Conservation (phyloP, 2,329 filamentous ascomycete genomes). For the Alternaria ethzedia region DNA sequence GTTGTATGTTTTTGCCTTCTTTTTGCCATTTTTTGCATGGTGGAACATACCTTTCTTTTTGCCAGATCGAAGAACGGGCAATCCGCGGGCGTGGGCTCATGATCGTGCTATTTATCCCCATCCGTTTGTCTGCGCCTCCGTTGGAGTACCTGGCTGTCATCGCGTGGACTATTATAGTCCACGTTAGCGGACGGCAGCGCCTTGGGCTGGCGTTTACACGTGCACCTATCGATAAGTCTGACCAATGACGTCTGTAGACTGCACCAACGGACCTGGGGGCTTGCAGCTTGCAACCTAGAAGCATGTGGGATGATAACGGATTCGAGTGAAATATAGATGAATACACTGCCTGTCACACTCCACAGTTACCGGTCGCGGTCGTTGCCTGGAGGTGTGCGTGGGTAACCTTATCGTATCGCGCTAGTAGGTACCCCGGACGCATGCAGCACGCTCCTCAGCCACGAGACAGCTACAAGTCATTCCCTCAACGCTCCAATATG, state of each 20-base stretch:
- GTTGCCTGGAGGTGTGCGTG: conserved; percentile 11
- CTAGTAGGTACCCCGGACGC: conserved; percentile 5
- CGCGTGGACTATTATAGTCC: background rate
- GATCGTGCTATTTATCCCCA: background rate
- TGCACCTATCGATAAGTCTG: conserved; percentile 13
- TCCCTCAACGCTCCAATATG: conserved; percentile 41
- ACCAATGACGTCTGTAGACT: conserved; percentile 15
- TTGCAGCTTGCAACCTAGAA: conserved; percentile 1
- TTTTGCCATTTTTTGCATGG: background rate
- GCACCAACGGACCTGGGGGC: background rate
- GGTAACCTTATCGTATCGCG: conserved; percentile 21
- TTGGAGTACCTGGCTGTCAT: background rate
- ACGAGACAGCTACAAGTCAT: conserved; percentile 12
- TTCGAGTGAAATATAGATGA: background rate
- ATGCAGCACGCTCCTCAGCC: background rate
- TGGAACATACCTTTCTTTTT: no score
- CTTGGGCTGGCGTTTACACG: background rate
- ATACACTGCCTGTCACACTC: background rate
- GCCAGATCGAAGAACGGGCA: no score
- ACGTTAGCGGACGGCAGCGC: conserved; percentile 3
- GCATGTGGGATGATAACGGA: conserved; percentile 8
- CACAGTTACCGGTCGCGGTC: background rate
- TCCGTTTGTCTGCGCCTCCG: background rate
- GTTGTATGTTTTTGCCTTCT: background rate
- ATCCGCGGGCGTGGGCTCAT: background rate